These are phyloP conservation scores for Tremella fuciformis DNA, from an alignment of 768 basidiomycete species.

Conservation along the genomic window DNA sequence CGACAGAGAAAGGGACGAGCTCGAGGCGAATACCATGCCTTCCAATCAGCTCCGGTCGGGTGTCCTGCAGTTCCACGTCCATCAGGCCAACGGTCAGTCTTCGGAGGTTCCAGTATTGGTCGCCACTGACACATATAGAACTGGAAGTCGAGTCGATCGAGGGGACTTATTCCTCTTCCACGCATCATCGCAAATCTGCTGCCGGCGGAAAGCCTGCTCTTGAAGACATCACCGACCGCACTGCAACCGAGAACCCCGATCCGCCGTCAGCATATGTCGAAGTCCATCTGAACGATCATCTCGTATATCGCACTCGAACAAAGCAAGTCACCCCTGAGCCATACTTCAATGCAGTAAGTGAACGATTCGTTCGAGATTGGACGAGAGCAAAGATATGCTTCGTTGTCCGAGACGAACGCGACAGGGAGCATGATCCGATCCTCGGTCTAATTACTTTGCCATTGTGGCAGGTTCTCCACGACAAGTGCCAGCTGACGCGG, in stretches of 20 bases:
- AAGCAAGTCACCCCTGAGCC: slow-evolving; percentile 50
- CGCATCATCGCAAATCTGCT: slow-evolving; percentile 17
- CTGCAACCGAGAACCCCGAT: slow-evolving; percentile 39
- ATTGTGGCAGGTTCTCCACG: slow-evolving; percentile 36
- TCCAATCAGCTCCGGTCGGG: slow-evolving; percentile 38
- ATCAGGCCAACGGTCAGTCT: slow-evolving; percentile 44
- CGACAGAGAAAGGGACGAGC: slow-evolving; percentile 45
- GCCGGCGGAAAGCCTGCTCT: slow-evolving; percentile 42
- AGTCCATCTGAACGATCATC: slow-evolving; percentile 50
- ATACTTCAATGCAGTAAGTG: slow-evolving; percentile 50
- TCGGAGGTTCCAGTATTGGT: not conserved
- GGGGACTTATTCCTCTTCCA: slow-evolving; percentile 34
- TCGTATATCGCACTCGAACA: slow-evolving; percentile 49
- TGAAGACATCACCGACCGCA: slow-evolving; percentile 35
- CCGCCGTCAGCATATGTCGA: slow-evolving; percentile 49
- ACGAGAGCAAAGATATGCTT: slow-evolving; percentile 43
- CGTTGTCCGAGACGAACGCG: slow-evolving; percentile 50
- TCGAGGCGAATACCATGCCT: slow-evolving; percentile 44
- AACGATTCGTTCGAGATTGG: slow-evolving; percentile 52
- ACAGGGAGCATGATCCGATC: slow-evolving; percentile 51
- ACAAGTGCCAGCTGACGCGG: slow-evolving; percentile 41
- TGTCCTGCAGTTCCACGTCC: slow-evolving; percentile 49
- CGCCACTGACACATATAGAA: slow-evolving; percentile 18
- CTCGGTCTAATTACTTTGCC: slow-evolving; percentile 44
- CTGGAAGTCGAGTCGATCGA: slow-evolving; percentile 38